phyloP scores from a whole-genome alignment of 768 basidiomycete species.

The Xerocomus spinulosus region DNA sequence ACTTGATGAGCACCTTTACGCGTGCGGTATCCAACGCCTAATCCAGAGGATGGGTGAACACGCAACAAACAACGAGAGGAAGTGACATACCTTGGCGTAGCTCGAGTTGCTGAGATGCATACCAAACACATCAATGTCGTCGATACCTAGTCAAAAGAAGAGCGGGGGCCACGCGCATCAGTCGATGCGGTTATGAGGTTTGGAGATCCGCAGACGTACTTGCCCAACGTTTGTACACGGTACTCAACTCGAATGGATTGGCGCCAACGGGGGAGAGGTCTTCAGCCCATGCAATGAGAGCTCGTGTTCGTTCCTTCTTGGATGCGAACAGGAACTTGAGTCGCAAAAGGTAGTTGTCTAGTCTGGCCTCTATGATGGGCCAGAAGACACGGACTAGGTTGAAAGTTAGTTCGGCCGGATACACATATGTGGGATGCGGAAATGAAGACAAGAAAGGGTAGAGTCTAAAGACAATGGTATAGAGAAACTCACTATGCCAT shows the following conservation, averaged over 20 bases:
- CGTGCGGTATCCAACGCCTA: constrained; percentile 45
- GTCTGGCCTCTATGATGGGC: constrained; percentile 37
- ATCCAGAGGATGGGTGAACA: constrained; percentile 5
- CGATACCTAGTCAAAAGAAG: constrained; percentile 41
- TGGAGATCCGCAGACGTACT: constrained; percentile 34
- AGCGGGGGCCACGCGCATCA: neutral
- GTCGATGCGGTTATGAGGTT: neutral
- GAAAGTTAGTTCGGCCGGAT: neutral
- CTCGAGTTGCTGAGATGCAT: constrained; percentile 79
- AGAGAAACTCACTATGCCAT: constrained; percentile 59
- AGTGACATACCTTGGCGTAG: constrained; percentile 58
- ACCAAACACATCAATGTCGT: constrained; percentile 63
- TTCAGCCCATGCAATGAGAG: constrained; percentile 44
- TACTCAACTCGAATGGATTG: constrained; percentile 47
- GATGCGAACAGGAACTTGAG: constrained; percentile 38
- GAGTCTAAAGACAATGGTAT: too few relatives aligned
- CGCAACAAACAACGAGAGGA: rapidly evolving
- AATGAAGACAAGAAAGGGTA: too few relatives aligned
- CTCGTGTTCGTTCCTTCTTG: constrained; percentile 25
- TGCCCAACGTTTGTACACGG: constrained; percentile 47
- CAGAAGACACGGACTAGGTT: constrained; percentile 49
- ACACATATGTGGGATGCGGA: too few relatives aligned
- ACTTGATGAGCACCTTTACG: constrained; percentile 42
- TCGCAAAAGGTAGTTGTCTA: constrained; percentile 32
- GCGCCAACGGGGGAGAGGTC: constrained; percentile 48